Evolutionary conservation across 768 basidiomycete genomes (phyloP).

Genomic region (Cystobasidium tubakii): DNA sequence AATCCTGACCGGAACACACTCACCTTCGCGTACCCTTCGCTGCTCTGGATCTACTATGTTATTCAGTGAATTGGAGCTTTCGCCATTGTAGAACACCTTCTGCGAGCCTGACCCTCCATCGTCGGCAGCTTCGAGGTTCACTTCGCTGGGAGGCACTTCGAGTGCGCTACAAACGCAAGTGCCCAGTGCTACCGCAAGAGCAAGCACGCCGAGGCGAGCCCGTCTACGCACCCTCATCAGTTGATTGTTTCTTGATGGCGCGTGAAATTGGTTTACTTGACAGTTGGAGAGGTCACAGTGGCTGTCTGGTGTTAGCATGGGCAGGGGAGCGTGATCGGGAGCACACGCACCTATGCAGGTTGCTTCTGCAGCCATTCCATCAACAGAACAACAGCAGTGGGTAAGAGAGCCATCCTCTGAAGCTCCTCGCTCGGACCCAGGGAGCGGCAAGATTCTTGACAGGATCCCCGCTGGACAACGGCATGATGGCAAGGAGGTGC

Average conservation of each 20-base stretch:
- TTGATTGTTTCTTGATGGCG: neutral
- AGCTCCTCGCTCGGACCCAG: too few species aligned
- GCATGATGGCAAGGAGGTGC: too few species aligned
- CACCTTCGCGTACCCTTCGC: neutral
- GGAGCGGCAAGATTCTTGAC: too few species aligned
- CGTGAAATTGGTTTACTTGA: neutral
- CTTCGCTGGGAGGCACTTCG: neutral
- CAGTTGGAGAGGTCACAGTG: too few species aligned
- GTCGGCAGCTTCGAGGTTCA: neutral
- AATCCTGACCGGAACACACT: neutral
- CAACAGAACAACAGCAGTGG: neutral
- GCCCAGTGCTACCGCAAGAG: neutral
- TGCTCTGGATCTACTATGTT: neutral
- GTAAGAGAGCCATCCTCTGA: neutral
- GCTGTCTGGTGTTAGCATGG: too few species aligned
- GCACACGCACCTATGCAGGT: neutral
- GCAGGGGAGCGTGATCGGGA: neutral
- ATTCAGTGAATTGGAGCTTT: neutral
- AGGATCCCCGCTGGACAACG: too few species aligned
- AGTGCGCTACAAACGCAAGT: neutral
- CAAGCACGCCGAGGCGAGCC: neutral
- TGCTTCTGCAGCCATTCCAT: neutral
- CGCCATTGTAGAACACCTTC: neutral
- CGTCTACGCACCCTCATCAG: neutral
- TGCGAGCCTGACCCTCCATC: neutral